Base-by-base conservation (phyloP, 2,329 filamentous ascomycete species). In the Aureobasidium sp. region DNA sequence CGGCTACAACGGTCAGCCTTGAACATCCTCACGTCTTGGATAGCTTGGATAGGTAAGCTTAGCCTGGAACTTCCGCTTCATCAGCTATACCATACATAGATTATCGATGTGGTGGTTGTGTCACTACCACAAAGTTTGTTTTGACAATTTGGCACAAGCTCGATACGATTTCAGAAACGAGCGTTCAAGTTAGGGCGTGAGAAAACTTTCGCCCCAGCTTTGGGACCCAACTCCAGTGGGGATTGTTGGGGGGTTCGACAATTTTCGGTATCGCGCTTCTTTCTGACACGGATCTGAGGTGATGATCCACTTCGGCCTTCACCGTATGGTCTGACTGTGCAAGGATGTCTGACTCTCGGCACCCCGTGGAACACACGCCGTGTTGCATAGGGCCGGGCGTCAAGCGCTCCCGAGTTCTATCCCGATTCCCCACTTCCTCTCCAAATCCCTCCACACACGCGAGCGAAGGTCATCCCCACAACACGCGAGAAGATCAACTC, bases 321-420 rank as follows among this genome's bases (percentile, higher is more conserved):
- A 40, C 38, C 53, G 53, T 29, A 45, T 57, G 53, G 53, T 40
- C 27, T 46, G 40, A 45, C 38, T 40, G 25, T 45, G 31, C 53
- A 57, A 45, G 38, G 53, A 57, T 57, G 51, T 55, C 53, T 46
- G 53, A 46, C 53, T 11, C 46, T 46, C 53, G 53, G 53, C n/a
- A 54, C 53, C 53, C 38, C 38, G 40, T 45, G 40, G 17, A 25
- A 46, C 21, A 23, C 33, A 57, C 31, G 53, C 53, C 53, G 53
- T 57, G 53, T 57, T 57, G 53, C 53, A 57, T 46, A 19, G 29
- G 31, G 40, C 53, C 53, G 53, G 40, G 53, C 53, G 51, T 55
- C 23, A 55, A 55, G 35, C 38, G 51, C 27, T 43, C 38, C 51
- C 51, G 53, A 57, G 19, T 29, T 35, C 21, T 57, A n/a, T 38